A percentile compares a stretch with the other conserved stretches of the same genome.
Evolutionary conservation across 1,139 yeast genomes (phyloP).

Genomic region (Geotrichum candidum): DNA sequence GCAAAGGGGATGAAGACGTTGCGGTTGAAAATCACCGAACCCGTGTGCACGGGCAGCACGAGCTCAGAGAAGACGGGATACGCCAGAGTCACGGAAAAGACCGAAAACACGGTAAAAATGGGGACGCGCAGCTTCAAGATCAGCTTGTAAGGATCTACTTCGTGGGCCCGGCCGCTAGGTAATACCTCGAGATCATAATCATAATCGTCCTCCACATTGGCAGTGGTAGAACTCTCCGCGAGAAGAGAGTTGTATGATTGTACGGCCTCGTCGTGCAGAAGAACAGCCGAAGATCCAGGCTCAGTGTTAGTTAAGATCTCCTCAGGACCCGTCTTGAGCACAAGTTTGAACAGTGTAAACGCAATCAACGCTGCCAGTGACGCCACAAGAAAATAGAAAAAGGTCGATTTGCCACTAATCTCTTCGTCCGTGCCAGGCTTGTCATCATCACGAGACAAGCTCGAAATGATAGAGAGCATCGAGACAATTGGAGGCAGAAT

Average conservation of each 20-base stretch:
- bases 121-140: slow-evolving; percentile 55
- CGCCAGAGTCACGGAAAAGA: slow-evolving; percentile 66
- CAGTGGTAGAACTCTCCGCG: neutral
- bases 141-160: slow-evolving; percentile 18
- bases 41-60: slow-evolving; percentile 22
- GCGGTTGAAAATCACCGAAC: slow-evolving; percentile 42
- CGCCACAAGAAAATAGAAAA: slow-evolving; percentile 66
- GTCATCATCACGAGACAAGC: neutral
- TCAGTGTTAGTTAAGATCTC: neutral
- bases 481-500: slow-evolving; percentile 79
- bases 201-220: neutral
- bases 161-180: neutral
- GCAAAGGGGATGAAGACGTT: slow-evolving; percentile 64
- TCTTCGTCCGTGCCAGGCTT: slow-evolving; percentile 1
- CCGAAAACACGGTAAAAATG: slow-evolving; percentile 63
- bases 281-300: neutral
- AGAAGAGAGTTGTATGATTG: slow-evolving; percentile 3
- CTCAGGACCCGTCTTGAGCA: neutral
- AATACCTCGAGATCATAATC: neutral
- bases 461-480: slow-evolving; percentile 43
- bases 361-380: slow-evolving; percentile 55
- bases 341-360: slow-evolving; percentile 21
- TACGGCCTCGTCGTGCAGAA: neutral
- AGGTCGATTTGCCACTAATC: slow-evolving; percentile 37
- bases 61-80: slow-evolving; percentile 80